These are phyloP conservation scores for Bombardia bombarda DNA, from an alignment of 495 filamentous ascomycete species.

Conservation along the genomic window DNA sequence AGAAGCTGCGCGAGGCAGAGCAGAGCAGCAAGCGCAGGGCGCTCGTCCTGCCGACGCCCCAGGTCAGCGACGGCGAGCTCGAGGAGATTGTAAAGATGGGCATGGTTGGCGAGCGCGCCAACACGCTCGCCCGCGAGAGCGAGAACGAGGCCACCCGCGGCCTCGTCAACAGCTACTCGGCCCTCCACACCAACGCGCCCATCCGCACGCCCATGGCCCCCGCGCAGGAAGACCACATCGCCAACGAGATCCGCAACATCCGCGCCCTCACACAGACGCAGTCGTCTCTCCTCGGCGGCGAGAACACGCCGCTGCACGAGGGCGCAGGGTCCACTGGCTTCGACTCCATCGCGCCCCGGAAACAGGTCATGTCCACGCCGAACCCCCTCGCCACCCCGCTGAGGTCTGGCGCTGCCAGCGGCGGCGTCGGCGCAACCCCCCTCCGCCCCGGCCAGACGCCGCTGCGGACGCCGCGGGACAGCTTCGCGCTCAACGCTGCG, in stretches of 20 bases:
- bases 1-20: slow-evolving; percentile 92
- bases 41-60: slow-evolving; percentile 74
- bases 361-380: slow-evolving; percentile 75
- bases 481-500: slow-evolving; percentile 71
- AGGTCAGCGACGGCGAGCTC: slow-evolving; percentile 86
- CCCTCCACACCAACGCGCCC: slow-evolving; percentile 72
- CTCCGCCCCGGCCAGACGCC: slow-evolving; percentile 72
- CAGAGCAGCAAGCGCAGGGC: slow-evolving; percentile 85
- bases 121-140: slow-evolving; percentile 60
- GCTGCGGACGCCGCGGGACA: slow-evolving; percentile 84
- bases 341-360: slow-evolving; percentile 74
- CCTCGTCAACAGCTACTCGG: slow-evolving; percentile 74
- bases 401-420: slow-evolving; percentile 54
- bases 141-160: slow-evolving; percentile 83
- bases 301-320: slow-evolving; percentile 84
- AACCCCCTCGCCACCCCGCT: slow-evolving; percentile 94
- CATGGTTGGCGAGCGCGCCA: slow-evolving; percentile 86
- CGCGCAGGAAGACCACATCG: slow-evolving; percentile 87
- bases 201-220: slow-evolving; percentile 88
- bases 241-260: slow-evolving; percentile 95
- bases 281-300: slow-evolving; percentile 89
- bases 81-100: slow-evolving; percentile 99
- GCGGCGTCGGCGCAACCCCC: slow-evolving; percentile 69
- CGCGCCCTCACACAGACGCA: slow-evolving; percentile 87
- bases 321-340: slow-evolving; percentile 79